Evolutionary conservation across 1,284 basidiomycete species (phyloP), one percentile per base, ranked within the genome.

Genomic region (Termitomyces sp.): DNA sequence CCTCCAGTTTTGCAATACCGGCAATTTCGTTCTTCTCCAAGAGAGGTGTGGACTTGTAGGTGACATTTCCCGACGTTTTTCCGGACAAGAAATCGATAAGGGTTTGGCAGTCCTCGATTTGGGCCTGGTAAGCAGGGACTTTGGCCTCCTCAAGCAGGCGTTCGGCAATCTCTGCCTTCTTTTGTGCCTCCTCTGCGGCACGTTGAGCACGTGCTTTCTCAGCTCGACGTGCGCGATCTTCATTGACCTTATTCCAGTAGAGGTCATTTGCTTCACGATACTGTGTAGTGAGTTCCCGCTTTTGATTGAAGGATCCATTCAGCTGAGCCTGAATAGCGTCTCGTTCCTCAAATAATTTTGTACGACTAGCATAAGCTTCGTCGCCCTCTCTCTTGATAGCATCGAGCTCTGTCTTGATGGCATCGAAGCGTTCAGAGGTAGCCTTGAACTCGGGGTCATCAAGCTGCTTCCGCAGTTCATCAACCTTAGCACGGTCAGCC

Each of bases 81-180:
- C 89, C 91, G 38, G 82, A 86, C 73, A 99, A 90, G 72, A 84
- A 90, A 69, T 94, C 90, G 70, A 99, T 91, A 59, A 97, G 83
- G 6, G 90, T 95, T 66, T 93, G 88, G 74, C 94, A 98, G 71
- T 99, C 97, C 74, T 99, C 94, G 64, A 99, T 95, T 72, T 98
- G 86, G 57, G 86, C 80, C 65, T 94, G 90, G 78, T 86, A 99
- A 0, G 97, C 97, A 39, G 97, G 95, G 40, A 82, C 67, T 54
- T 88, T 84, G 31, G 97, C 97, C 65, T 98, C 94, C 62, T 99
- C 97, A 55, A 92, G 86, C 55, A 99, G 68, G 44, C 85, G 85
- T 61, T 86, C 81, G 42, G 88, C 92, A 57, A 88, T 77, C 68
- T 94, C 93, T 68, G 87, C 79, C 67, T 88, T 88, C 75, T 93